Base-by-base conservation (phyloP, 768 basidiomycete genomes). In the Podaxis sp. region DNA sequence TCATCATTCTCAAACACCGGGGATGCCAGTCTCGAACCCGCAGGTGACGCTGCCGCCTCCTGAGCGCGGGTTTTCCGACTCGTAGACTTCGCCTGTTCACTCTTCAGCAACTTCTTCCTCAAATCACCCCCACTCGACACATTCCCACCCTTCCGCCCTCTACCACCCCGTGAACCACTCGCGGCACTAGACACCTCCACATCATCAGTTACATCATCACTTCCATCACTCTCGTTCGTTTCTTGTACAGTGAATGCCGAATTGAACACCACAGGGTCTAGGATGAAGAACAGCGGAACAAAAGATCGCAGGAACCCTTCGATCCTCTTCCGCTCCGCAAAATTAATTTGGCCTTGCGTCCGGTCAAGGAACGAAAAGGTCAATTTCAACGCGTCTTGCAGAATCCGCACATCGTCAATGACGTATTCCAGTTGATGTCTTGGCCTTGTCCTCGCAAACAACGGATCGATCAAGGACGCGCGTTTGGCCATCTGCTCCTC, bases 291-390 rank as follows among this genome's bases (percentile, higher is more conserved):
- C 25, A 93, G 78, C 0, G 93, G 85, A 43, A 94, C 80, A 66
- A 89, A 87, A 13, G 85, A 84, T 52, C 96, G 80, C 64, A 97
- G 70, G 71, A 92, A 93, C 0, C 81, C 82, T 73, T 99, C 97
- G 37, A 97, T 89, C 67, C 88, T 81, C 70, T 85, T 88, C 70
- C 93, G 80, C 68, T 98, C 95, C 8, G 80, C 77, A 13, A 82
- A 79, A 29, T 82, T 82, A 57, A 93, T 83, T 73, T 90, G 89
- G 7, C 83, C 88, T 64, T 88, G 88, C 17, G 90, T 91, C 41
- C 96, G 89, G 71, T 98, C 96, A 67, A 99, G 79, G 75, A 93
- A 93, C 2, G 92, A 92, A 69, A 98, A 85, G 37, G 90, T 85
- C 70, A 99, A 82, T 78, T 96, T 96, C 72, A 96, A 73, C 24